A percentile compares a stretch with the other conserved stretches of the same genome.
Evolutionary conservation across 2,329 filamentous ascomycete genomes (phyloP).

Genomic region (Colletotrichum godetiae): DNA sequence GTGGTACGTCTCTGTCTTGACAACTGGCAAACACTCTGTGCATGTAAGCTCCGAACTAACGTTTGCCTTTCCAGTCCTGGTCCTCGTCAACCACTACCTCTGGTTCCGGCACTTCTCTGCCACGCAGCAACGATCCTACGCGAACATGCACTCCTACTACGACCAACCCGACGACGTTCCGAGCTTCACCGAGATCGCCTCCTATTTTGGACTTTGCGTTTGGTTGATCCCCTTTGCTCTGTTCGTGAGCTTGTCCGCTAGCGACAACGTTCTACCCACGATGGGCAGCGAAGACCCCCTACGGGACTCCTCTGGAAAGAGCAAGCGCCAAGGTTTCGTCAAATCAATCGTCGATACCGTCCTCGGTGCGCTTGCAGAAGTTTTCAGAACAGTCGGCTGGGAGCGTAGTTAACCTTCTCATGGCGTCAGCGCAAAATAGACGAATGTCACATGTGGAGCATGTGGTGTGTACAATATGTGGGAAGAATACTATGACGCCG

Average conservation of each 20-base stretch:
- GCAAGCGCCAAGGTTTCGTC: constrained; percentile 71
- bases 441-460: neutral
- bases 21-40: neutral
- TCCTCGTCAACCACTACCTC: constrained; percentile 90
- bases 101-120: constrained; percentile 95
- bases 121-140: constrained; percentile 67
- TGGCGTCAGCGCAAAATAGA: neutral
- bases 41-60: neutral
- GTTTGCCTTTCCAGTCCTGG: constrained; percentile 69
- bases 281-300: constrained; percentile 80
- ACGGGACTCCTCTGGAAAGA: constrained; percentile 58
- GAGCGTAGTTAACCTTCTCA: constrained; percentile 31
- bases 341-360: constrained; percentile 73
- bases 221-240: constrained; percentile 97
- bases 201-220: constrained; percentile 95
- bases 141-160: constrained; percentile 69
- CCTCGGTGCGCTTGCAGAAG: constrained; percentile 62
- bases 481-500: neutral
- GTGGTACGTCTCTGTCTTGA: constrained; percentile 64
- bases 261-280: constrained; percentile 93
- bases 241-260: constrained; percentile 93
- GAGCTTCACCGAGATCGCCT: constrained; percentile 92
- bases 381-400: constrained; percentile 40
- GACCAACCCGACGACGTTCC: constrained; percentile 74
- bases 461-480: constrained; percentile 11